Conservation (phyloP, 768 basidiomycete species). For the Phanerodontia chrysosporium region DNA sequence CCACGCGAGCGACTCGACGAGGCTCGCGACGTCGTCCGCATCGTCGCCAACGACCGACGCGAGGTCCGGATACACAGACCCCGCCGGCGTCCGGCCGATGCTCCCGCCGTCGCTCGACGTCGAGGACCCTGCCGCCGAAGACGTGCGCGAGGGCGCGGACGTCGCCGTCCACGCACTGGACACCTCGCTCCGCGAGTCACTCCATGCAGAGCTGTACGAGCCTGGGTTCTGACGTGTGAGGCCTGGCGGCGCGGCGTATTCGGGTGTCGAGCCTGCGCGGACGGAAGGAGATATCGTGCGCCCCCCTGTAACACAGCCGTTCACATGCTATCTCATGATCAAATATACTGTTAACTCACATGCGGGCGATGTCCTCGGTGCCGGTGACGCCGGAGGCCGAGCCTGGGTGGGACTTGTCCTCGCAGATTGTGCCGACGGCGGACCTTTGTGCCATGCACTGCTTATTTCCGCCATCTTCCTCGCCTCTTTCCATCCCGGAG, state of each 20-base stretch:
- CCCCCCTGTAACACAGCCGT: background rate
- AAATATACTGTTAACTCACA: background rate
- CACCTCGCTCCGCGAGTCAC: background rate
- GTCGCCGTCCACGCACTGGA: background rate
- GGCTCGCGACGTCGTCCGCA: background rate
- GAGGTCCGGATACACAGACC: background rate
- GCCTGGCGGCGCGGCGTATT: background rate
- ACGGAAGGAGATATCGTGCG: background rate
- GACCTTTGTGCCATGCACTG: background rate
- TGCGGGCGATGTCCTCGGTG: background rate
- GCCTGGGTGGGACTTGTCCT: background rate
- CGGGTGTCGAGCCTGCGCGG: background rate
- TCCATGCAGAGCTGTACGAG: background rate
- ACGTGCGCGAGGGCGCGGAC: background rate
- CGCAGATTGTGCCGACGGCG: background rate
- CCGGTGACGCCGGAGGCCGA: background rate
- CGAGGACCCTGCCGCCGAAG: background rate
- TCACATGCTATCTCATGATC: background rate
- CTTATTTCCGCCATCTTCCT: background rate
- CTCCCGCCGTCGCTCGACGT: background rate
- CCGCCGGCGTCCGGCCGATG: background rate
- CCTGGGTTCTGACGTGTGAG: background rate
- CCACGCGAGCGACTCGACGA: background rate
- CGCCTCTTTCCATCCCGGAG: slow-evolving; percentile 4
- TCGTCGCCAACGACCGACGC: background rate